phyloP scores from a whole-genome alignment of 257 asterid species.

The Eucommia ulmoides region DNA sequence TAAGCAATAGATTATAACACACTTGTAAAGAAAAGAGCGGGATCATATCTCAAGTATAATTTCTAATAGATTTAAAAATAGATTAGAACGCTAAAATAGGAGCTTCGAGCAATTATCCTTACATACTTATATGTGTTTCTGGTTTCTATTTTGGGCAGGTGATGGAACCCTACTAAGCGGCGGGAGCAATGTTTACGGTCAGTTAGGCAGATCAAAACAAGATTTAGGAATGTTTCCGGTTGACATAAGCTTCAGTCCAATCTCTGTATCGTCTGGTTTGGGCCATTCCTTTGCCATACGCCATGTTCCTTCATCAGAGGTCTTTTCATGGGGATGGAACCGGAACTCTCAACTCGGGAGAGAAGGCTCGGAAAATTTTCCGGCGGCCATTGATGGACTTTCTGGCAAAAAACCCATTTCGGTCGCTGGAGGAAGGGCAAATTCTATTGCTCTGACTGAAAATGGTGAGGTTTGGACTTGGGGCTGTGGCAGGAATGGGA shows the following conservation, averaged over 20 bases:
- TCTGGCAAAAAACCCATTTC: conserved; percentile 34
- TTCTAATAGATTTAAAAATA: too few species aligned
- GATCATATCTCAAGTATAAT: too few species aligned
- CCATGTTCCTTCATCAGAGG: conserved; percentile 17
- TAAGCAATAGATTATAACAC: too few species aligned
- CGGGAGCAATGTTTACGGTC: conserved; percentile 82
- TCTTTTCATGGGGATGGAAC: conserved; percentile 96
- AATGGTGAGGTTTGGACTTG: conserved; percentile 63
- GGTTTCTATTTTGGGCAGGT: conserved; percentile 20
- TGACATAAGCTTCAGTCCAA: conserved; percentile 28
- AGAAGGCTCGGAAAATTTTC: conserved; percentile 40
- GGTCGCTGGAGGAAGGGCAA: conserved; percentile 70
- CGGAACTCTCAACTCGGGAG: conserved; percentile 71
- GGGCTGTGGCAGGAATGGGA: conserved; percentile 93
- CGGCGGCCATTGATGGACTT: conserved; percentile 37
- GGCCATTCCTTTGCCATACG: conserved; percentile 88
- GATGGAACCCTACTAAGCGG: conserved; percentile 74
- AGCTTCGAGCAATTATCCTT: too few species aligned
- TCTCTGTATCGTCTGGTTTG: conserved; percentile 62
- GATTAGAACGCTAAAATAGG: too few species aligned
- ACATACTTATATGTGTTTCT: too few species aligned
- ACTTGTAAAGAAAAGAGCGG: too few species aligned
- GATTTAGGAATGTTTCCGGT: conserved; percentile 60
- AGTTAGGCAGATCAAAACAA: conserved; percentile 50
- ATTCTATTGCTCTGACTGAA: conserved; percentile 54